phyloP scores from a whole-genome alignment of 441 rosid genomes.

The Pelargonium fulgidum region DNA sequence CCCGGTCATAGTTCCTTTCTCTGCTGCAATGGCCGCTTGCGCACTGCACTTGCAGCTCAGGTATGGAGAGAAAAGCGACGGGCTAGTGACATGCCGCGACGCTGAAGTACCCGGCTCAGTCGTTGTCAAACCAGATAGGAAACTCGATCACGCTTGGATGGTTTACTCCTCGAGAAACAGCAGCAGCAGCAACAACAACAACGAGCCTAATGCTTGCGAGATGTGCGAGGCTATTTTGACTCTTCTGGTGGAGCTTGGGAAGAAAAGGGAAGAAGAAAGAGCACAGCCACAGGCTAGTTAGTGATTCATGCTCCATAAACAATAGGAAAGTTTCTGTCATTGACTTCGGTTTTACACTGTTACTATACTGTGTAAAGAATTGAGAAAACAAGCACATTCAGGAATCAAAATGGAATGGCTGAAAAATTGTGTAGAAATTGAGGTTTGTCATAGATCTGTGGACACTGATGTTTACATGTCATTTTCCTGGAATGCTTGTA shows the following conservation, averaged over 20 bases:
- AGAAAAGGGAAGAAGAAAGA: constrained; percentile 30
- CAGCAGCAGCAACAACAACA: constrained; percentile 47
- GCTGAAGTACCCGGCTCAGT: constrained; percentile 93
- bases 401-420: not conserved
- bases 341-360: not conserved
- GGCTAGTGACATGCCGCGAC: constrained; percentile 78
- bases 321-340: not conserved
- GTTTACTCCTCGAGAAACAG: constrained; percentile 54
- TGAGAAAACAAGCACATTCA: not conserved
- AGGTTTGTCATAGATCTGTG: not conserved
- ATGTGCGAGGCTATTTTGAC: constrained; percentile 86
- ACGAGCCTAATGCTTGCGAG: constrained; percentile 74
- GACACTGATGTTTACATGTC: not conserved
- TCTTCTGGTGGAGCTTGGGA: constrained; percentile 68
- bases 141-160: constrained; percentile 96
- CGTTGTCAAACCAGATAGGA: constrained; percentile 68
- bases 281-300: not conserved
- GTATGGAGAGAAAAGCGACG: constrained; percentile 88
- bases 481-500: too few relatives aligned
- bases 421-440: not conserved
- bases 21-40: constrained; percentile 97
- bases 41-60: constrained; percentile 75
- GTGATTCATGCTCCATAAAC: not conserved
- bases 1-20: constrained; percentile 83
- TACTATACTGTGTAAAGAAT: not conserved